Conservation (phyloP, 495 filamentous ascomycete species). For the Aspergillus nanangensis region DNA sequence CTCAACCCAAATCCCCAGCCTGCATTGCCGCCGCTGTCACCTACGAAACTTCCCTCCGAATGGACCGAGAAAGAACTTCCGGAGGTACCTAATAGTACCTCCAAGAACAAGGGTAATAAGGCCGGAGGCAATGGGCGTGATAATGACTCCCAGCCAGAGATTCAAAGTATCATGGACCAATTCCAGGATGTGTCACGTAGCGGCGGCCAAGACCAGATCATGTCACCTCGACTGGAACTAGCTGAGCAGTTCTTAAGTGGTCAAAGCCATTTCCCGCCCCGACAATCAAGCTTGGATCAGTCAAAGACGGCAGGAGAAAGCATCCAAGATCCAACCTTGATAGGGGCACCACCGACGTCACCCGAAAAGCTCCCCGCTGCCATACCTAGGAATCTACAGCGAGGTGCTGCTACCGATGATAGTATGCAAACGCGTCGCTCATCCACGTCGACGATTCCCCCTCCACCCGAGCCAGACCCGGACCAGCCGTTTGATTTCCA, state of each 20-base stretch:
- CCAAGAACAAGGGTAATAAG: slow-evolving; percentile 42
- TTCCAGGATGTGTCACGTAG: slow-evolving; percentile 66
- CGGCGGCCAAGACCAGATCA: slow-evolving; percentile 67
- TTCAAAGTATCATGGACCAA: slow-evolving; percentile 92
- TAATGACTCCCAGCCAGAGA: slow-evolving; percentile 74
- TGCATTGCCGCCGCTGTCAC: slow-evolving; percentile 46
- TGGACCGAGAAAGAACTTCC: slow-evolving; percentile 51
- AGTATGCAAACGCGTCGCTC: slow-evolving; percentile 48
- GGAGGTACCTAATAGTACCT: slow-evolving; percentile 43
- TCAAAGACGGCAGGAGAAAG: slow-evolving; percentile 22
- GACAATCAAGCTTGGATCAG: slow-evolving; percentile 79
- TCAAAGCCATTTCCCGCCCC: slow-evolving; percentile 67
- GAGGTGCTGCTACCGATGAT: slow-evolving; percentile 20
- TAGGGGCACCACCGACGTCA: slow-evolving; percentile 11
- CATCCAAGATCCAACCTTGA: slow-evolving; percentile 2
- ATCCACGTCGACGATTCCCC: slow-evolving; percentile 49
- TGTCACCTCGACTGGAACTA: slow-evolving; percentile 74
- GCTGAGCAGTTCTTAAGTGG: slow-evolving; percentile 63
- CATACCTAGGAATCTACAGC: slow-evolving; percentile 14
- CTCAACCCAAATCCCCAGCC: slow-evolving; percentile 61
- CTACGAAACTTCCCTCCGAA: slow-evolving; percentile 40
- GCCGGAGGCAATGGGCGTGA: slow-evolving; percentile 54
- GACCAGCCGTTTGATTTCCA: slow-evolving; percentile 96
- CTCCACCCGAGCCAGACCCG: slow-evolving; percentile 84
- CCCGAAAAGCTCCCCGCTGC: slow-evolving; percentile 17